These are phyloP conservation scores for Plasmodium cynomolgi DNA, from an alignment of 169 alveolate species.

Conservation along the genomic window DNA sequence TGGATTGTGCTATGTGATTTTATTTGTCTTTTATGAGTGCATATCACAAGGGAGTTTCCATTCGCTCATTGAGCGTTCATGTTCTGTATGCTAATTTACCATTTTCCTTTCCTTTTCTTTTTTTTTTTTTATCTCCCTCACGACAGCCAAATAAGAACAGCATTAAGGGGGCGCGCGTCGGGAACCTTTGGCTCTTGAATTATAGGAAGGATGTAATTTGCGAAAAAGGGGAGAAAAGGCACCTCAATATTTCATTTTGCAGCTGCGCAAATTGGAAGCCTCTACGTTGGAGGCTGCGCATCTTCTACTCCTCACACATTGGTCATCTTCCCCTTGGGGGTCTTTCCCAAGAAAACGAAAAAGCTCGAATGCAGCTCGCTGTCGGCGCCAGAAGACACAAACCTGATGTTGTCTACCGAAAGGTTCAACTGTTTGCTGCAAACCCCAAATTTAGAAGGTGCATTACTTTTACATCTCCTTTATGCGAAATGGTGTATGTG, in stretches of 20 bases:
- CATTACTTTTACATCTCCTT: background rate
- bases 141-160: constrained; percentile 21
- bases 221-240: background rate
- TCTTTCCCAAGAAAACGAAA: constrained; percentile 21
- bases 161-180: constrained; percentile 36
- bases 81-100: background rate
- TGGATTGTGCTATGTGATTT: background rate
- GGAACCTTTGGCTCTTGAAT: constrained; percentile 50
- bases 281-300: no score
- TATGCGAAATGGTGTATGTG: background rate
- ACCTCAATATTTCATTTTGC: background rate
- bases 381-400: background rate
- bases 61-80: background rate
- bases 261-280: background rate
- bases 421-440: constrained; percentile 26
- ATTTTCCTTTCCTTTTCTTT: background rate
- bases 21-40: background rate
- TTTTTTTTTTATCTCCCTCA: background rate
- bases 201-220: constrained; percentile 42
- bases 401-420: constrained; percentile 24
- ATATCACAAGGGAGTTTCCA: background rate
- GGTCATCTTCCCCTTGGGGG: background rate
- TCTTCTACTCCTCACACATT: background rate
- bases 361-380: constrained; percentile 20
- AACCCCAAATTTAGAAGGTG: constrained; percentile 46